phyloP scores from a whole-genome alignment of 2,329 filamentous ascomycete genomes.

The Clathrospora elynae region DNA sequence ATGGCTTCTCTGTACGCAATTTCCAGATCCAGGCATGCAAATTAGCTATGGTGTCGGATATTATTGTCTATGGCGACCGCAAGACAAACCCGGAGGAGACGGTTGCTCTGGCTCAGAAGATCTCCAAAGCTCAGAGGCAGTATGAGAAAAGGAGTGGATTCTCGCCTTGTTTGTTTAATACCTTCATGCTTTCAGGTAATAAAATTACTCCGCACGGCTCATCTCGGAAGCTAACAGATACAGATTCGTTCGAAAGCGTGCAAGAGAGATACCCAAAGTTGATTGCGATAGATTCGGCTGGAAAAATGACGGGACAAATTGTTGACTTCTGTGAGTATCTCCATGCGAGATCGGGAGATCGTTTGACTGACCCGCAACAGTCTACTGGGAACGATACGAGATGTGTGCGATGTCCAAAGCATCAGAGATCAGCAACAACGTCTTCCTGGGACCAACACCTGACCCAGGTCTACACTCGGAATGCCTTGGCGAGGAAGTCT shows the following conservation, averaged over 20 bases:
- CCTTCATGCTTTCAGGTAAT: slow-evolving; percentile 72
- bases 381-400: slow-evolving; percentile 83
- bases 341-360: no score
- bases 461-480: slow-evolving; percentile 61
- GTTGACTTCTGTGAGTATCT: slow-evolving; percentile 74
- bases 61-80: slow-evolving; percentile 87
- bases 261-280: slow-evolving; percentile 72
- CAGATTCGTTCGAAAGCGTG: slow-evolving; percentile 54
- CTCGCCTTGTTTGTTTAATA: slow-evolving; percentile 72
- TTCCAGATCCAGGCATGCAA: slow-evolving; percentile 97
- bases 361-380: slow-evolving; percentile 36
- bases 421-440: slow-evolving; percentile 85
- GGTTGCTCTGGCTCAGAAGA: slow-evolving; percentile 64
- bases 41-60: slow-evolving; percentile 83
- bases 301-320: slow-evolving; percentile 74
- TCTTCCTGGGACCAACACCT: slow-evolving; percentile 87
- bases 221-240: slow-evolving; percentile 14
- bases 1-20: slow-evolving; percentile 94
- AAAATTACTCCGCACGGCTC: neutral
- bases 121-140: slow-evolving; percentile 75
- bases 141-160: slow-evolving; percentile 69
- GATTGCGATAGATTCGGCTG: slow-evolving; percentile 74
- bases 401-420: slow-evolving; percentile 94
- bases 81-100: slow-evolving; percentile 65
- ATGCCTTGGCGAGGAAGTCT: slow-evolving; percentile 60